A percentile compares a stretch with the other conserved stretches of the same genome.
Evolutionary conservation across 179 eudicot species (phyloP).

Genomic region (Gypsophila paniculata): DNA sequence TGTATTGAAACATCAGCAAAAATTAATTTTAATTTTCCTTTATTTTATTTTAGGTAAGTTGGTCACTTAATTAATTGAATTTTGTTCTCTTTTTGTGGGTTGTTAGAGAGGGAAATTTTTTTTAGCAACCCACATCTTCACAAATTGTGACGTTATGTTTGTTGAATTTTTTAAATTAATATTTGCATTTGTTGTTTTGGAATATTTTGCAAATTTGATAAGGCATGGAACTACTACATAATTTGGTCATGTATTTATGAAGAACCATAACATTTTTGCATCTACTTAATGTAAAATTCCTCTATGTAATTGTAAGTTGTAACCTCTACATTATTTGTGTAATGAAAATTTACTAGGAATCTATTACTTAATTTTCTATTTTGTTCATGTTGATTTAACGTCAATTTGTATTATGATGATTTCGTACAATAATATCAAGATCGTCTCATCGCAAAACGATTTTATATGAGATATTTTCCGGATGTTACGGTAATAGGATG

Average conservation of each 20-base stretch:
- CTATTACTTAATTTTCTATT: too few relatives aligned
- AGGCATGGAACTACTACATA: neutral
- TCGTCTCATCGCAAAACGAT: too few relatives aligned
- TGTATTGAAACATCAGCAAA: neutral
- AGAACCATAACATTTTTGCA: neutral
- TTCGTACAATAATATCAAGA: too few relatives aligned
- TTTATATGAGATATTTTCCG: neutral
- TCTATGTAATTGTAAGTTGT: too few relatives aligned
- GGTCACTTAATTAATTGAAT: neutral
- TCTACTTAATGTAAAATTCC: too few relatives aligned
- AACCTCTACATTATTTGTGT: too few relatives aligned
- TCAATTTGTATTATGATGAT: too few relatives aligned
- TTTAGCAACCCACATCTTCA: neutral
- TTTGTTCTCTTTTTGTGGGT: neutral
- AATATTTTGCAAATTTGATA: neutral
- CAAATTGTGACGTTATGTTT: neutral
- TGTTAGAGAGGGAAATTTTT: neutral
- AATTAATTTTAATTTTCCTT: neutral
- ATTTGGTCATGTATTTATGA: neutral
- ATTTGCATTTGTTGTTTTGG: neutral
- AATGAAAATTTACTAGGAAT: too few relatives aligned
- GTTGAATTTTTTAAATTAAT: neutral
- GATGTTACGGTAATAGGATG: neutral
- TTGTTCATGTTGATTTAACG: too few relatives aligned
- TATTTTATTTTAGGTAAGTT: neutral